phyloP scores from a whole-genome alignment of 2,329 filamentous ascomycete genomes.

The Botrytis paeoniae region DNA sequence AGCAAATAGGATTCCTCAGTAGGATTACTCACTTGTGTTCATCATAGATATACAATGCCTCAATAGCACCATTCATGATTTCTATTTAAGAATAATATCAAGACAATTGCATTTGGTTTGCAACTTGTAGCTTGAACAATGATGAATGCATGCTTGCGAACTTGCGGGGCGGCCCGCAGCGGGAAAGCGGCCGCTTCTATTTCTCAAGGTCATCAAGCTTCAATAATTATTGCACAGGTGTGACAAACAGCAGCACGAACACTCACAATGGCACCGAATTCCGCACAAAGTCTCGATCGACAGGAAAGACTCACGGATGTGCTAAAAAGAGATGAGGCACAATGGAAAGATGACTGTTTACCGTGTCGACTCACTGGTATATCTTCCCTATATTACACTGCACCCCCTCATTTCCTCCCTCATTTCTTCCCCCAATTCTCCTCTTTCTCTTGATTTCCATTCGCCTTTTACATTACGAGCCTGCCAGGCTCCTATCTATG shows the following conservation, averaged over 20 bases:
- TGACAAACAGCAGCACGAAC: neutral
- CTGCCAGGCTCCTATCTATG: neutral
- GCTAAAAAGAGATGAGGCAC: constrained; percentile 29
- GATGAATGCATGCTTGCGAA: constrained; percentile 10
- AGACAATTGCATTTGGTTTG: constrained; percentile 27
- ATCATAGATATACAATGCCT: constrained; percentile 96
- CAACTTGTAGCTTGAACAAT: neutral
- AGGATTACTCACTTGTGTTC: constrained; percentile 71
- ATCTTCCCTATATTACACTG: neutral
- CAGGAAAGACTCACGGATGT: constrained; percentile 32
- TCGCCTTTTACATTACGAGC: neutral
- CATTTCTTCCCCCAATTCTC: neutral
- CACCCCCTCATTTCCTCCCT: no score
- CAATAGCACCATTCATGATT: constrained; percentile 81
- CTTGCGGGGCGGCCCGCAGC: constrained; percentile 14
- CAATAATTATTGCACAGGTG: neutral
- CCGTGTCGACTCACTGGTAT: constrained; percentile 37
- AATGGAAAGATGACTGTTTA: constrained; percentile 41
- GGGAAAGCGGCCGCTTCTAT: constrained; percentile 24
- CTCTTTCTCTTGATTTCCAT: neutral
- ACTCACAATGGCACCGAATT: neutral
- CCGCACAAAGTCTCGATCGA: constrained; percentile 24
- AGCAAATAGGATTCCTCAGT: neutral
- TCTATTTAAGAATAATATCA: constrained; percentile 20
- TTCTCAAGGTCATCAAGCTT: constrained; percentile 11